Base-by-base conservation (phyloP, 129 eudicot genomes). In the Chrysanthemum seticuspe region DNA sequence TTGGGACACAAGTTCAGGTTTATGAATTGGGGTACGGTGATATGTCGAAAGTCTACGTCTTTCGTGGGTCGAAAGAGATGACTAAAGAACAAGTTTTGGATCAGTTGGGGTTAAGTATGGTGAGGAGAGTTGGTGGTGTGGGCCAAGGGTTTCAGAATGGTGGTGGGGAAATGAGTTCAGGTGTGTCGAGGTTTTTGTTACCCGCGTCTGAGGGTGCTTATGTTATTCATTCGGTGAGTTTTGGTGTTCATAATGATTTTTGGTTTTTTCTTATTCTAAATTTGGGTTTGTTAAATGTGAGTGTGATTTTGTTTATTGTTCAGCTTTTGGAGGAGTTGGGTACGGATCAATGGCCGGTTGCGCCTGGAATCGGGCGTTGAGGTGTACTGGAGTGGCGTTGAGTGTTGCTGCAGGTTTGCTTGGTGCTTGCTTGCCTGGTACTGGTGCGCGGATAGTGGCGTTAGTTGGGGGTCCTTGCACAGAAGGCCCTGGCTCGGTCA, bases 191-290 rank as follows among this genome's bases (percentile, higher is more conserved):
- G 74, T 94, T 94, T 61, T 78, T 94, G 72, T 72, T 94, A 81
- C 97, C 97, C 2, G 97, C 98, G 34, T 90, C 98, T 4, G 97
- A 94, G 52, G 92, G 97, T 53, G 97, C 92, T 57, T 94, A 82
- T 74, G 75, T 89, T 18, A 89, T 94, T 36, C 78, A 81, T 83
- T 77, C 96, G 86, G 98, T 94, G 65, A 52, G 82, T 67, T 71
- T 16, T 6, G 14, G 7, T 31, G 10, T 29, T 62, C n/a, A 7
- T 81, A 23, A 13, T 56, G n/a, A 14, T 13, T 10, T 74, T 59
- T 29, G 15, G 36, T 61, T 63, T 31, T 8, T 44, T 66, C 40
- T 81, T 59, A 15, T n/a, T 49, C 54, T 63, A 16, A 12, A 56
- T 66, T 49, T 31, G 40, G 56, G 13, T 36, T 11, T 40, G 53